These are phyloP conservation scores for Mortierella sp. DNA, from an alignment of 371 early-diverging fungal species.

Conservation along the genomic window DNA sequence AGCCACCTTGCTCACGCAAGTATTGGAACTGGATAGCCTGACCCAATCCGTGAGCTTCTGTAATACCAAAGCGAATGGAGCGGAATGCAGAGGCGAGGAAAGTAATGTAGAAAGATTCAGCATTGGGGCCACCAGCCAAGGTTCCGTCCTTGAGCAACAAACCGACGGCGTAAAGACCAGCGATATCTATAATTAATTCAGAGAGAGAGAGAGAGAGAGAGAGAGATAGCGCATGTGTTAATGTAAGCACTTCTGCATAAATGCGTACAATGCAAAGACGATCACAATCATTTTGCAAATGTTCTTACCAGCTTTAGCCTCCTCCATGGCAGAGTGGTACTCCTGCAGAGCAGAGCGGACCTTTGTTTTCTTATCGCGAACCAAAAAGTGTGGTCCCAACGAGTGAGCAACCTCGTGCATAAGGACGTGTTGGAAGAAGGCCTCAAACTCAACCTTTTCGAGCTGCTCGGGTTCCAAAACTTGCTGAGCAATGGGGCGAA, in stretches of 20 bases:
- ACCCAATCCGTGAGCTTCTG: conserved; percentile 84
- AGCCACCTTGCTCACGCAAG: conserved; percentile 78
- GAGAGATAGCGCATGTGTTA: too few species aligned
- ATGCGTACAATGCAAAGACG: background rate
- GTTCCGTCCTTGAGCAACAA: conserved; percentile 73
- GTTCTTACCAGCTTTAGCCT: conserved; percentile 80
- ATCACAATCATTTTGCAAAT: background rate
- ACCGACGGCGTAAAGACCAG: conserved; percentile 81
- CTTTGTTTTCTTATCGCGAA: conserved; percentile 63
- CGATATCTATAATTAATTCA: conserved; percentile 67
- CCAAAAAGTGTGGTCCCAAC: conserved; percentile 80
- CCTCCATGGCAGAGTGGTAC: conserved; percentile 82
- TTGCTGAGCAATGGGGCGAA: conserved; percentile 74
- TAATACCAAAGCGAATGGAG: conserved; percentile 84
- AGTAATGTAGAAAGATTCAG: conserved; percentile 80
- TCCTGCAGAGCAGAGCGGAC: conserved; percentile 81
- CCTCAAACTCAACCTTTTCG: conserved; percentile 71
- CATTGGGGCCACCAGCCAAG: conserved; percentile 68
- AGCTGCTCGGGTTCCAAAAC: conserved; percentile 71
- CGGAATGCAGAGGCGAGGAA: conserved; percentile 86
- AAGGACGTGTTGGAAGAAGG: conserved; percentile 84
- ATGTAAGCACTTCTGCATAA: too few species aligned
- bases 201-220: too few species aligned
- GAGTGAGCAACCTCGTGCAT: conserved; percentile 87
- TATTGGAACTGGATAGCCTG: conserved; percentile 84